Conservation (phyloP, 140 eudicot species). For the Bidens hawaiensis region DNA sequence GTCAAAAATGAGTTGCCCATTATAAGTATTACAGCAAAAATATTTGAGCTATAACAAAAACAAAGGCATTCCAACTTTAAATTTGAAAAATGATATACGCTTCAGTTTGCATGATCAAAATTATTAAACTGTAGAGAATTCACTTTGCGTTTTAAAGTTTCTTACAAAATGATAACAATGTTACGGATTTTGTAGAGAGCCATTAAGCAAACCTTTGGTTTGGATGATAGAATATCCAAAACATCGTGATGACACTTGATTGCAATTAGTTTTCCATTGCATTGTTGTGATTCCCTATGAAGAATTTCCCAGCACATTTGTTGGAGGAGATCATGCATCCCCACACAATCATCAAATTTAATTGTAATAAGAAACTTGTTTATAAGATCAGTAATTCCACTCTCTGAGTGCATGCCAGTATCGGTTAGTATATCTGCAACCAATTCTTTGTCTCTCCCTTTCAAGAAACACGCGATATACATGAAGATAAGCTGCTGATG, state of each 20-base stretch:
- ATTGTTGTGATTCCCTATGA: neutral
- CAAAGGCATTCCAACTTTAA: neutral
- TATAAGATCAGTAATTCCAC: constrained; percentile 15
- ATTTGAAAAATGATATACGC: neutral
- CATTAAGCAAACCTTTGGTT: constrained; percentile 4
- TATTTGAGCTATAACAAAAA: neutral
- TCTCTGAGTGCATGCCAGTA: constrained; percentile 14
- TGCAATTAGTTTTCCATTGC: neutral
- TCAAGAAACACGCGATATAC: constrained; percentile 30
- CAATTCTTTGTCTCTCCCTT: constrained; percentile 10
- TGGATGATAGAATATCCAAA: neutral
- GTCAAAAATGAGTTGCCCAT: neutral
- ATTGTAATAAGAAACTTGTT: constrained; percentile 21
- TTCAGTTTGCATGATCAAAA: neutral
- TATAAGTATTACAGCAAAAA: neutral
- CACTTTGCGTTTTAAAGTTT: neutral
- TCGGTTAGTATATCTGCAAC: constrained; percentile 14
- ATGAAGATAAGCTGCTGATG: constrained; percentile 6
- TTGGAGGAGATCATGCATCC: constrained; percentile 28
- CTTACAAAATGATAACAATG: neutral
- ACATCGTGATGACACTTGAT: neutral
- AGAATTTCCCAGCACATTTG: constrained; percentile 25
- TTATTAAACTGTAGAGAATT: neutral
- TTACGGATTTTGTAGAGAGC: neutral
- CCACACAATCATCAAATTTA: neutral